Conservation (phyloP, 257 asterid genomes). For the Jacaranda mimosifolia region DNA sequence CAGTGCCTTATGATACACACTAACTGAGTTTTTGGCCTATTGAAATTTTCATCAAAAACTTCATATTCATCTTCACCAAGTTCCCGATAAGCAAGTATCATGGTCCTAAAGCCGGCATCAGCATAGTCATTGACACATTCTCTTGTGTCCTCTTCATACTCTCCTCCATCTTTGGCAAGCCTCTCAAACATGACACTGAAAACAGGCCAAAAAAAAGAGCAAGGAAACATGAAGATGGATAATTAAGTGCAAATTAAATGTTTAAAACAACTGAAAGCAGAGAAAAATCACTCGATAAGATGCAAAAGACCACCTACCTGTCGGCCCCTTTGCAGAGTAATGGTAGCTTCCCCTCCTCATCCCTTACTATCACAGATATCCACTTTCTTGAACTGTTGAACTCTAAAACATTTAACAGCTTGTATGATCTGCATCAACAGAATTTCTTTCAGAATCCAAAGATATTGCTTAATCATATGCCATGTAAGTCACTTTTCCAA, state of each 20-base stretch:
- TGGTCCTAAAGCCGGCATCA: conserved; percentile 96
- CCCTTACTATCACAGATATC: conserved; percentile 89
- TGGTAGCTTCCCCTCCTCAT: conserved; percentile 72
- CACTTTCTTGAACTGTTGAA: conserved; percentile 87
- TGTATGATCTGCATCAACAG: conserved; percentile 69
- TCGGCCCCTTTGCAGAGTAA: conserved; percentile 95
- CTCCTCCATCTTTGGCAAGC: conserved; percentile 65
- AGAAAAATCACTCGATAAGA: background rate
- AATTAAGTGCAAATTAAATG: background rate
- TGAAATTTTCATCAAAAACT: conserved; percentile 56
- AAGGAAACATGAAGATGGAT: background rate
- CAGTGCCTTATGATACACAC: conserved; percentile 73
- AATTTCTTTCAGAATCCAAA: conserved; percentile 30
- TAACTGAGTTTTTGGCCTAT: conserved; percentile 80
- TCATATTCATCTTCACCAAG: conserved; percentile 72
- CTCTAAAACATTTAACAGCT: conserved; percentile 73
- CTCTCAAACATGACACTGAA: conserved; percentile 88
- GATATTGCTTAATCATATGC: conserved; percentile 2
- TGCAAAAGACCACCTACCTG: conserved; percentile 60
- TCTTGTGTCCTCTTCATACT: conserved; percentile 65
- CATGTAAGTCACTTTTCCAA: too few relatives aligned
- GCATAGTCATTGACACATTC: too few relatives aligned
- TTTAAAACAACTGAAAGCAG: conserved; percentile 11
- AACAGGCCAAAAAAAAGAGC: conserved; percentile 3
- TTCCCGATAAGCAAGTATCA: conserved; percentile 84